Percentiles rank a stretch among this genome's conserved stretches.
These are phyloP conservation scores for Arachnopeziza araneosa DNA, from an alignment of 2,329 filamentous ascomycete species.

Conservation along the genomic window DNA sequence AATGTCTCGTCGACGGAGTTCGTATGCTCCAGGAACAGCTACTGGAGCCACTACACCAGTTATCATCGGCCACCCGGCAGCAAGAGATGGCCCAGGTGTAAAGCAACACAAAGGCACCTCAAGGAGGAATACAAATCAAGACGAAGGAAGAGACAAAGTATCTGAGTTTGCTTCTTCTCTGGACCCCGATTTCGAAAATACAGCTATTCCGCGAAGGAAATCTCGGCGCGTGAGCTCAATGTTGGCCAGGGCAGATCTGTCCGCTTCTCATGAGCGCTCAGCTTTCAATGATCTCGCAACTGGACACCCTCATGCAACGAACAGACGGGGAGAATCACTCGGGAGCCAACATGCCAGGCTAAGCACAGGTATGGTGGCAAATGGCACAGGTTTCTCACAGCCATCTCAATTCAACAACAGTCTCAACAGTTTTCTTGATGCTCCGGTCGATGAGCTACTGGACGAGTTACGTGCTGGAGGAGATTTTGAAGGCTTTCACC, in stretches of 20 bases:
- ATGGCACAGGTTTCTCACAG: slow-evolving; percentile 21
- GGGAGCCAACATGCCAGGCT: slow-evolving; percentile 59
- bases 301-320: slow-evolving; percentile 36
- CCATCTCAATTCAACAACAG: slow-evolving; percentile 34
- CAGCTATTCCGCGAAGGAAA: slow-evolving; percentile 50
- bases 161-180: slow-evolving; percentile 63
- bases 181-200: slow-evolving; percentile 59
- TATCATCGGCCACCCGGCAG: slow-evolving; percentile 49
- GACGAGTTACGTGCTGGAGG: slow-evolving; percentile 60
- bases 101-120: slow-evolving; percentile 5
- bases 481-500: slow-evolving; percentile 63
- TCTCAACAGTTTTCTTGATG: slow-evolving; percentile 60
- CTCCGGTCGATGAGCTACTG: slow-evolving; percentile 62
- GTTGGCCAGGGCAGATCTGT: slow-evolving; percentile 79
- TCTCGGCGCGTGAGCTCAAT: slow-evolving; percentile 85
- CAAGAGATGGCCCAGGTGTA: slow-evolving; percentile 71
- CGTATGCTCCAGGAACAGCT: slow-evolving; percentile 61
- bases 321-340: slow-evolving; percentile 58
- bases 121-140: slow-evolving; percentile 20
- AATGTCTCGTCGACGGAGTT: slow-evolving; percentile 47
- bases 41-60: slow-evolving; percentile 75
- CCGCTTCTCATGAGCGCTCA: slow-evolving; percentile 73
- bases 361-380: slow-evolving; percentile 38
- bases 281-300: slow-evolving; percentile 68
- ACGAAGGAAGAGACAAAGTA: slow-evolving; percentile 28